Evolutionary conservation across 2,329 filamentous ascomycete species (phyloP).

Genomic region (Cryphonectria parasitica): DNA sequence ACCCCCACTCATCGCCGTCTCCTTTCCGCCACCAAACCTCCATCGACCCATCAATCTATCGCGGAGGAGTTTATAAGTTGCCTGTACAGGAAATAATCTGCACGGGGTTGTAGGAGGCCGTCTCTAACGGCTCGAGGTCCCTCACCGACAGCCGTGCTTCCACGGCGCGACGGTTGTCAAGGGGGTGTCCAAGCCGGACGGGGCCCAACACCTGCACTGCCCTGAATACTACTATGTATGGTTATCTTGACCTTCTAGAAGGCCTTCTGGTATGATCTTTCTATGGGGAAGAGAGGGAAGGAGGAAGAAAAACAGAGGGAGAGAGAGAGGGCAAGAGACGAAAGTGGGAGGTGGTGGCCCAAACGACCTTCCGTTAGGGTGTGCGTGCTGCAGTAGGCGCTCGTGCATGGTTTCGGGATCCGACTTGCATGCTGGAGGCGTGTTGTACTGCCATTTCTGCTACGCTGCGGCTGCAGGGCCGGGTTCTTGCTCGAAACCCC

Average conservation of each 20-base stretch:
- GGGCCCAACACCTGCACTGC: background rate
- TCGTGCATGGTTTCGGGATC: constrained; percentile 7
- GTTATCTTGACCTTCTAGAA: background rate
- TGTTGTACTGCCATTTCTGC: background rate
- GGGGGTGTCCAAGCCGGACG: background rate
- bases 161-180: background rate
- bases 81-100: background rate
- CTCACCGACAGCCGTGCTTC: constrained; percentile 10
- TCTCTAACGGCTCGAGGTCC: constrained; percentile 3
- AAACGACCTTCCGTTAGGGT: background rate
- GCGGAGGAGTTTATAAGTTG: constrained; percentile 2
- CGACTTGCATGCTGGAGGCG: background rate
- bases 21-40: background rate
- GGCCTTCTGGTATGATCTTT: background rate
- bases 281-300: background rate
- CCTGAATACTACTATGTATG: background rate
- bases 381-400: background rate
- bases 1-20: no score
- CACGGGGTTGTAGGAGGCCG: background rate
- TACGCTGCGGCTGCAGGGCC: background rate
- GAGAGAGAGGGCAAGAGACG: background rate
- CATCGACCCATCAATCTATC: background rate
- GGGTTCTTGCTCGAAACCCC: no score
- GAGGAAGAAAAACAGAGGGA: background rate
- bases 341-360: background rate